A percentile compares a stretch with the other conserved stretches of the same genome.
phyloP scores from a whole-genome alignment of 768 basidiomycete species.

The Naganishia randhawae region DNA sequence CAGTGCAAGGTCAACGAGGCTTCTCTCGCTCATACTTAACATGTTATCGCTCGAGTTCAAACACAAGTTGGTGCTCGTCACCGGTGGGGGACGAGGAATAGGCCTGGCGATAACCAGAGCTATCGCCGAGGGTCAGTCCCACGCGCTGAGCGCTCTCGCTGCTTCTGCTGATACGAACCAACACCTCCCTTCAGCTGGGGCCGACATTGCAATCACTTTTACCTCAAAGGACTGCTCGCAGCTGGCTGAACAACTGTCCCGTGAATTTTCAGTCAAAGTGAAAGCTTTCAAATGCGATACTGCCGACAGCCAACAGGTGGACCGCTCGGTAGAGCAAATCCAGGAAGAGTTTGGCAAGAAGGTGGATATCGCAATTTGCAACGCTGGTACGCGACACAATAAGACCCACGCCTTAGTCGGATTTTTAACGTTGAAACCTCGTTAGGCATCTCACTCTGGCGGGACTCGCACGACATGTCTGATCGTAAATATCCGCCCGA shows the following conservation, averaged over 20 bases:
- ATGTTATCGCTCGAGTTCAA: no score
- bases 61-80: no score
- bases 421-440: not conserved
- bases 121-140: slow-evolving; percentile 39
- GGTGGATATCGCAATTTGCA: slow-evolving; percentile 32
- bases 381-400: slow-evolving; percentile 38
- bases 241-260: slow-evolving; percentile 36
- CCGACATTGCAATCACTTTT: slow-evolving; percentile 44
- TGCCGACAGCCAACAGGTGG: slow-evolving; percentile 35
- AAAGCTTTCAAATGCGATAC: slow-evolving; percentile 47
- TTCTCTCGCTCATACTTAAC: no score
- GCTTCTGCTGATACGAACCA: not conserved
- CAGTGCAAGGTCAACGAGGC: no score
- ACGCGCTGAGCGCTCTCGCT: no score
- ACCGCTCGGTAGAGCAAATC: not conserved
- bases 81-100: no score
- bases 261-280: slow-evolving; percentile 36
- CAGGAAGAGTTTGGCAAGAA: not conserved
- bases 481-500: slow-evolving; percentile 35
- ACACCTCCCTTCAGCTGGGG: slow-evolving; percentile 34
- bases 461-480: slow-evolving; percentile 36
- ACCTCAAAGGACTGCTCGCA: slow-evolving; percentile 39
- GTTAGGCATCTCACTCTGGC: slow-evolving; percentile 40
- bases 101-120: slow-evolving; percentile 40
- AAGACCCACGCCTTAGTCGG: not conserved